phyloP scores from a whole-genome alignment of 192 early-diverging fungal species.

The Gigaspora rosea region DNA sequence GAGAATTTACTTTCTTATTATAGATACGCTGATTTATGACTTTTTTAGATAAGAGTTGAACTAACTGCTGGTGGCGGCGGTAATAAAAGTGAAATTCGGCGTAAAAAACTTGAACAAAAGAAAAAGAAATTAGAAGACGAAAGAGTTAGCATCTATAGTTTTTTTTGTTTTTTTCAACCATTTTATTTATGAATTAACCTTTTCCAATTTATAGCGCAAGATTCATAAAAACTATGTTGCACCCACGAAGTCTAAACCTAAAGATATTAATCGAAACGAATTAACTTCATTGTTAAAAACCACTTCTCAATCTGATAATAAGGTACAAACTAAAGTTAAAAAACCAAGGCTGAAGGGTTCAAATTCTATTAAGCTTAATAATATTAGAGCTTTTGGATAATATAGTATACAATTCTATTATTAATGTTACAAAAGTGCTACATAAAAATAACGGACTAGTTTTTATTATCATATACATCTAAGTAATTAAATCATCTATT shows the following conservation, averaged over 20 bases:
- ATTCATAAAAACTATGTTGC: not conserved
- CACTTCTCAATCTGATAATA: too few species aligned
- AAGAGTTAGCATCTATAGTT: constrained; percentile 41
- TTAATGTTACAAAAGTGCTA: too few species aligned
- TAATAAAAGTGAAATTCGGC: constrained; percentile 53
- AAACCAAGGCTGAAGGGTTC: not conserved
- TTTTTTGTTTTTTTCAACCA: not conserved
- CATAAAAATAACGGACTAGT: too few species aligned
- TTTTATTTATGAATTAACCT: not conserved
- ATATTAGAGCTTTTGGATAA: constrained; percentile 36
- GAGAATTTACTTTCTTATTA: not conserved
- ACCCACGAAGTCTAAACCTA: not conserved
- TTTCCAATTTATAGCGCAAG: not conserved
- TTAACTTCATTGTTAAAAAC: too few species aligned
- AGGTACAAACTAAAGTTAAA: not conserved
- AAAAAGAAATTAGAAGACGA: constrained; percentile 55
- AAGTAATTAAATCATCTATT: too few species aligned
- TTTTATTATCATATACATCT: too few species aligned
- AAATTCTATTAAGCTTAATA: constrained; percentile 6
- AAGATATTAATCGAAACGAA: too few species aligned
- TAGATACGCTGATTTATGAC: not conserved
- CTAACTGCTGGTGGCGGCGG: constrained; percentile 75
- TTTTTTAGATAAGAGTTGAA: constrained; percentile 64
- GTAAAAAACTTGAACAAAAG: constrained; percentile 52
- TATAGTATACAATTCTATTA: too few species aligned